Percentiles rank a stretch among this genome's conserved stretches.
phyloP scores from a whole-genome alignment of 2,329 filamentous ascomycete species.

The Epichloe sylvatica region DNA sequence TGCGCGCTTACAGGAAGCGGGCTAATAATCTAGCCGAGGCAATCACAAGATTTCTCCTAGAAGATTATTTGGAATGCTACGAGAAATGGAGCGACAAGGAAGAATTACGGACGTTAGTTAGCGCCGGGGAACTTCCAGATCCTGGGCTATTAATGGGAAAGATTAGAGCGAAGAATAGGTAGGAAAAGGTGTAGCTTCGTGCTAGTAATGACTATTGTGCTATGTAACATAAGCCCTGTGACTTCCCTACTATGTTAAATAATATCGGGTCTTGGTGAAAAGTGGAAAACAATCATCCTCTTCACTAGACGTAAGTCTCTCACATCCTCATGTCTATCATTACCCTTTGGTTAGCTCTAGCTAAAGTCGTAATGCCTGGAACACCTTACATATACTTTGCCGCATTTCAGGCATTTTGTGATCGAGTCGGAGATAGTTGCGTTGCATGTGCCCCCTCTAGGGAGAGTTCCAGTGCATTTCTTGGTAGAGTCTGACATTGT shows the following conservation, averaged over 20 bases:
- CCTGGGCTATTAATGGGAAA: slow-evolving; percentile 4
- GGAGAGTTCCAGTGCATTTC: neutral
- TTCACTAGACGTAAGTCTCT: neutral
- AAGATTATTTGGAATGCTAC: slow-evolving; percentile 7
- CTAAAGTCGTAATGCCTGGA: neutral
- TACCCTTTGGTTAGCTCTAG: neutral
- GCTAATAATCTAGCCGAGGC: neutral
- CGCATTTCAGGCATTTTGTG: slow-evolving; percentile 1
- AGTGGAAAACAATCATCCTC: neutral
- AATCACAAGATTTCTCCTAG: slow-evolving; percentile 3
- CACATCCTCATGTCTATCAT: neutral
- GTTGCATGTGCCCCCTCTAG: neutral
- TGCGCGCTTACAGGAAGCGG: slow-evolving; percentile 1
- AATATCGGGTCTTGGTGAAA: neutral
- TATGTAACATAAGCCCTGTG: neutral
- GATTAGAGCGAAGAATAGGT: neutral
- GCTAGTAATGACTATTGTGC: neutral
- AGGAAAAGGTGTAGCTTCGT: neutral
- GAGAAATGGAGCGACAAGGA: slow-evolving; percentile 2
- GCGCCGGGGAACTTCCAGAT: slow-evolving; percentile 1
- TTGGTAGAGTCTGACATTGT: neutral
- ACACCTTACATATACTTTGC: slow-evolving; percentile 1
- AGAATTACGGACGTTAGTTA: neutral
- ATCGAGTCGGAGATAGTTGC: neutral
- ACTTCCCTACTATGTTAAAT: neutral